Conservation (phyloP, 2,329 filamentous ascomycete genomes). For the Aspergillus sp. region DNA sequence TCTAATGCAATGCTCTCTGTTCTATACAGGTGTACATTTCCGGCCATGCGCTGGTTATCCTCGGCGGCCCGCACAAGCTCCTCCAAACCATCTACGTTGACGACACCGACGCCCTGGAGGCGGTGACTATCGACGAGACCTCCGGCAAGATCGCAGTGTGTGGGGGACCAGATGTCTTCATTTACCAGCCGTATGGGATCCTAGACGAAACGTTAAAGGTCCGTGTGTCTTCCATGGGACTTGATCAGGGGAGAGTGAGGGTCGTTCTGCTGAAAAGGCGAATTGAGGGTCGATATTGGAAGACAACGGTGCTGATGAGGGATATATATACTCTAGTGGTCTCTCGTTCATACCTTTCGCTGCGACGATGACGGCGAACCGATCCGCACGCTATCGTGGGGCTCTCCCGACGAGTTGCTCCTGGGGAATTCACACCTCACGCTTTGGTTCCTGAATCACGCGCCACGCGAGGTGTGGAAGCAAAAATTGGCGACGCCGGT, state of each 20-base stretch:
- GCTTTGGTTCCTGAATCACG: slow-evolving; percentile 62
- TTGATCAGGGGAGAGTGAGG: background rate
- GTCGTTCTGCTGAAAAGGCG: background rate
- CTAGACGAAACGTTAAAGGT: slow-evolving; percentile 75
- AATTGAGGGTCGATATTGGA: background rate
- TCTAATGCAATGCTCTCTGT: slow-evolving; percentile 13
- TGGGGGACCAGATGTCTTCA: slow-evolving; percentile 64
- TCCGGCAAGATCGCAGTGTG: slow-evolving; percentile 83
- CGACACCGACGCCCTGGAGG: slow-evolving; percentile 65
- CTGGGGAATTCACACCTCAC: slow-evolving; percentile 69
- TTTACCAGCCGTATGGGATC: slow-evolving; percentile 74
- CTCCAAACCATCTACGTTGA: slow-evolving; percentile 91
- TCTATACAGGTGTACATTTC: slow-evolving; percentile 75
- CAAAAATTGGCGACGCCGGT: slow-evolving; percentile 70
- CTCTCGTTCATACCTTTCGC: slow-evolving; percentile 53
- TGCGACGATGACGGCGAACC: slow-evolving; percentile 45
- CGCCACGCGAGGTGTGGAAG: slow-evolving; percentile 63
- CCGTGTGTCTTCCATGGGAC: slow-evolving; percentile 17
- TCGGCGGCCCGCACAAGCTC: slow-evolving; percentile 70
- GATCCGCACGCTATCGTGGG: slow-evolving; percentile 76
- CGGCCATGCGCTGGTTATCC: slow-evolving; percentile 81
- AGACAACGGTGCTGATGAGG: background rate
- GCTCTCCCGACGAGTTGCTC: slow-evolving; percentile 78
- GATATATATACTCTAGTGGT: slow-evolving; percentile 49
- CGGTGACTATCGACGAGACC: slow-evolving; percentile 75